Evolutionary conservation across 345 rosid genomes (phyloP), one percentile per base, ranked within the genome.

Genomic region (Psidium friedrichsthalianum): DNA sequence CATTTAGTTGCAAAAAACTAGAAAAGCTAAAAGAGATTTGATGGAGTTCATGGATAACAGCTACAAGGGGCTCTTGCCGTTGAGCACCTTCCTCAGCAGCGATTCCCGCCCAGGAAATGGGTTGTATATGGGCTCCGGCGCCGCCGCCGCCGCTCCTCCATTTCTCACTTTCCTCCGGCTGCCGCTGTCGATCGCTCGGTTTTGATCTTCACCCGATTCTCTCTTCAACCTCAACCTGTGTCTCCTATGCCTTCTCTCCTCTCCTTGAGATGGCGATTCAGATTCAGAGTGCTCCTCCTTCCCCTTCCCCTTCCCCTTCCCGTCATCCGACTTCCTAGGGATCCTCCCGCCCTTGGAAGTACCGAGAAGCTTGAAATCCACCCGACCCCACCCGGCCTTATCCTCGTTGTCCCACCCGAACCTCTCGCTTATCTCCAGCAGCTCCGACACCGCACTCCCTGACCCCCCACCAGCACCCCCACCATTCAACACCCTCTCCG

Each of bases 381-480:
- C 85, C 83, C 85, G 88, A 11, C 93, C 89, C 98, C 99, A 96
- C 64, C 94, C 96, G 74, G 78, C 88, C 89, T 91, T 92, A 85
- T 95, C 96, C 27, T 92, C 93, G 52, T 92, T 91, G 85, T 96
- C 96, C 98, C 98, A 96, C 84, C 98, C 96, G 76, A 95, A 96
- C 83, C 95, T 92, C 86, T 92, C 93, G 82, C 95, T 94, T n/a
- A 94, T 87, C 86, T 94, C 99, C 87, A 90, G 82, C 94, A 96
- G 85, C 87, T 86, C 88, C 3, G 94, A 86, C 74, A 91, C 95
- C 40, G 93, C 92, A 58, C 83, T 86, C 40, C 27, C 84, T 22
- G 44, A 76, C 36, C 87, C 56, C 82, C 54, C 40, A 80, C 86
- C 87, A 85, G 25, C 94, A 51, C 52, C 85, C 81, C 88, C 88